Conservation (phyloP, 345 rosid species). For the Acer campestre region DNA sequence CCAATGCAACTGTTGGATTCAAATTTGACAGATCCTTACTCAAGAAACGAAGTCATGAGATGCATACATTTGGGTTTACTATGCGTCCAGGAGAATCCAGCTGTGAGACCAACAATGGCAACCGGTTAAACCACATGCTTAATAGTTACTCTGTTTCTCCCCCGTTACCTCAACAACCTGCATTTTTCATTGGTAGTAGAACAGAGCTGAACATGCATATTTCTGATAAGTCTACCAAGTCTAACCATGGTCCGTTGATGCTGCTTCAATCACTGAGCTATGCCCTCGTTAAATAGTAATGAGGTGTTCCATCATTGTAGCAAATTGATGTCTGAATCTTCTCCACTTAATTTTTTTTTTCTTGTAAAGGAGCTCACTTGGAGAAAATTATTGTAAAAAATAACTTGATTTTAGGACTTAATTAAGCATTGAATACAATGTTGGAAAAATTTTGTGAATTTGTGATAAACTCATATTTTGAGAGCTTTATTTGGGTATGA, state of each 20-base stretch:
- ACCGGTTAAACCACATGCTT: constrained; percentile 30
- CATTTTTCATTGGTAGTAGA: constrained; percentile 14
- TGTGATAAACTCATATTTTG: too few species aligned
- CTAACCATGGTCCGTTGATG: constrained; percentile 34
- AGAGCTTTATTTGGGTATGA: too few species aligned
- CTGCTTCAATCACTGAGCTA: constrained; percentile 36
- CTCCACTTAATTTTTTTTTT: too few species aligned
- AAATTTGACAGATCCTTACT: constrained; percentile 11
- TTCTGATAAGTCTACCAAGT: constrained; percentile 19
- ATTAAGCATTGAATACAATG: too few species aligned
- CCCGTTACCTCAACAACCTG: constrained; percentile 21
- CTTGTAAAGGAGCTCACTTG: too few species aligned
- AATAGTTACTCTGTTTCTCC: constrained; percentile 27
- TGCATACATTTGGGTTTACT: constrained; percentile 40
- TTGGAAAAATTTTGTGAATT: too few species aligned
- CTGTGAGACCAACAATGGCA: constrained; percentile 39
- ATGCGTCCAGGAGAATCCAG: constrained; percentile 39
- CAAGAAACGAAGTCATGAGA: constrained; percentile 24
- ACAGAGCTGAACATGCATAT: background rate
- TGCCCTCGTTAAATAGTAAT: constrained; percentile 34
- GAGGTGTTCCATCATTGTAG: background rate
- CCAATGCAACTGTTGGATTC: constrained; percentile 5
- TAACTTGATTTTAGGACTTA: too few species aligned
- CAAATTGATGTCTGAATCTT: too few species aligned
- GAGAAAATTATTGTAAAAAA: too few species aligned